These are phyloP conservation scores for Silene coronaria DNA, from an alignment of 179 eudicot species.

Conservation along the genomic window DNA sequence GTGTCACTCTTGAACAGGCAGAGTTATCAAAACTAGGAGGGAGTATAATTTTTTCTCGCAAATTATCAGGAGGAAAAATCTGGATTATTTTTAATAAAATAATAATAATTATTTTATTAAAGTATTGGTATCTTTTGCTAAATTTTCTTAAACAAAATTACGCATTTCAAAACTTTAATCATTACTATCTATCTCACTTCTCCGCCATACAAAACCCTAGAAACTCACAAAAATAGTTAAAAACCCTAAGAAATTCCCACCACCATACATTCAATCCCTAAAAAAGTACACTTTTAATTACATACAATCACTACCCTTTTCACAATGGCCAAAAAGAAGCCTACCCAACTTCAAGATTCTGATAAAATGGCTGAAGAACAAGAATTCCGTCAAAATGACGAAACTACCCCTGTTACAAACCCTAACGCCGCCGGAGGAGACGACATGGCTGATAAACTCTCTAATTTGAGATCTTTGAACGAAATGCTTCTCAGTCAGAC, in stretches of 20 bases:
- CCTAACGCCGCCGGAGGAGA: conserved; percentile 14
- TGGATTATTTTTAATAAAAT: too few relatives aligned
- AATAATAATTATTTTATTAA: too few relatives aligned
- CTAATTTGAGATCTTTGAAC: conserved; percentile 51
- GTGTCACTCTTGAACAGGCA: too few relatives aligned
- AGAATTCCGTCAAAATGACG: conserved; percentile 16
- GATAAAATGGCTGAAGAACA: conserved; percentile 17
- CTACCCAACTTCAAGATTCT: conserved; percentile 29
- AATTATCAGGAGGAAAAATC: too few relatives aligned
- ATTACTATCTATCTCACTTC: neutral
- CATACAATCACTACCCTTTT: conserved; percentile 16
- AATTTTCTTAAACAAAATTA: too few relatives aligned
- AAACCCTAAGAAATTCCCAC: conserved; percentile 10
- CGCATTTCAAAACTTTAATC: neutral
- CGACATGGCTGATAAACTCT: conserved; percentile 30
- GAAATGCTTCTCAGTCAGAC: conserved; percentile 42
- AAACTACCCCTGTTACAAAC: neutral
- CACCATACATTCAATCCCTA: neutral
- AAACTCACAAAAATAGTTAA: neutral
- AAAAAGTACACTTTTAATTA: neutral
- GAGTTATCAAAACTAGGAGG: too few relatives aligned
- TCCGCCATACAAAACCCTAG: conserved; percentile 14
- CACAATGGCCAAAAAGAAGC: conserved; percentile 69
- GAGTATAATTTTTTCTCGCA: too few relatives aligned
- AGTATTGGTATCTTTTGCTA: too few relatives aligned